Base-by-base conservation (phyloP, 192 early-diverging fungal species). In the Entomortierella parvispora region DNA sequence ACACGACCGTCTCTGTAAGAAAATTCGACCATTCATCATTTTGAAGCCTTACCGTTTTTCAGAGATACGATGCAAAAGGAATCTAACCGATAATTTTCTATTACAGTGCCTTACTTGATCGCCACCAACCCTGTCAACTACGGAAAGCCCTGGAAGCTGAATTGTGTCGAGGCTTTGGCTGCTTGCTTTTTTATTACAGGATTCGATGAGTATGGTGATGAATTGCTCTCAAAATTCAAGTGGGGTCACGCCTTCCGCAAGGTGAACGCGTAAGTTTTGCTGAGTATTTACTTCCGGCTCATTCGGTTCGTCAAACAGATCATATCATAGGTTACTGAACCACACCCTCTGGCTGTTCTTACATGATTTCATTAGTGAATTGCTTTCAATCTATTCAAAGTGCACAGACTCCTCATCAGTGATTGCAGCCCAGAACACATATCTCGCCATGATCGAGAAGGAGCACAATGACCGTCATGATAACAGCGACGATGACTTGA, bases 91-190 rank as follows among this genome's bases (percentile, higher is more conserved):
- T n/a, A n/a, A n/a, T 48, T 23, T 15, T 52, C 50, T 44, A 43
- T 57, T 29, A 31, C 82, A 91, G 89, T 99, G 46, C 98, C 98
- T 1, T 98, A 95, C 57, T 83, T 99, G 56, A 90, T 98, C 11
- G 98, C 98, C 0, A 91, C 96, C 3, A 99, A 99, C 70, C 95
- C 96, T 4, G 96, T 97, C 50, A 99, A 99, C 79, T 99, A 99
- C 81, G 98, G 98, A 25, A 90, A 89, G 58, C 96, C 97, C 20
- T 96, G 91, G 90, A 94, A 94, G 57, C 84, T 99, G 62, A 99
- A 99, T 80, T 99, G 96, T 82, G 98, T 91, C 17, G 98, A 99
- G 77, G 98, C 98, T 1, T 86, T 98, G 68, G 98, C 98, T 12
- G 98, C 96, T 0, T 89, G 89, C 33, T 94, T 96, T 62, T 97